Conservation (phyloP, 2,329 filamentous ascomycete species). For the Fusarium sp. region DNA sequence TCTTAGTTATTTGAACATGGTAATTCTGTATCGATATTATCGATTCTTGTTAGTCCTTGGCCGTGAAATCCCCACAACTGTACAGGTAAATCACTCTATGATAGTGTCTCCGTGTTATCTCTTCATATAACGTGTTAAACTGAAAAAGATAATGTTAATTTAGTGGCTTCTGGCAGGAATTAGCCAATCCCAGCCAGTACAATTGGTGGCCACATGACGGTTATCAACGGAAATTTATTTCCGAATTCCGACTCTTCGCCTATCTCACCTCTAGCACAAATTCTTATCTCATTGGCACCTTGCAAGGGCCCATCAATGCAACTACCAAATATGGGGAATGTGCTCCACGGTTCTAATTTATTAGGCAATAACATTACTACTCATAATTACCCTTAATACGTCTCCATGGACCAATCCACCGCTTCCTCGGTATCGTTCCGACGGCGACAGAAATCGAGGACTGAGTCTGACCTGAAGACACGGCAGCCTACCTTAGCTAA, state of each 20-base stretch:
- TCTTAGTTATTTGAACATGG: no score
- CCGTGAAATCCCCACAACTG: no score
- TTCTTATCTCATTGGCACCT: background rate
- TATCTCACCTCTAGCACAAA: background rate
- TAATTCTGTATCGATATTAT: no score
- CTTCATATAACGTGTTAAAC: background rate
- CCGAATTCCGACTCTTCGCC: background rate
- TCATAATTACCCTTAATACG: background rate
- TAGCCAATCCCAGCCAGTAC: background rate
- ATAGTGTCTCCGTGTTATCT: background rate
- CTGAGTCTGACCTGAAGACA: background rate
- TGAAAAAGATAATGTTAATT: no score
- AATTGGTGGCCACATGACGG: background rate
- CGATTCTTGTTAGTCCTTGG: no score
- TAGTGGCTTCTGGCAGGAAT: background rate
- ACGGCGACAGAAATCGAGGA: background rate
- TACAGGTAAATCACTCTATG: no score
- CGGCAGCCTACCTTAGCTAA: background rate
- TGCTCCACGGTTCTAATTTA: background rate
- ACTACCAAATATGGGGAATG: no score
- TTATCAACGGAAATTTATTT: background rate
- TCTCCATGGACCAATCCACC: background rate
- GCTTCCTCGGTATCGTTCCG: background rate
- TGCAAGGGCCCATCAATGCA: background rate
- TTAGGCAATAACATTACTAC: accelerated